Base-by-base conservation (phyloP, 768 basidiomycete genomes). In the Pulveroboletus sp. region DNA sequence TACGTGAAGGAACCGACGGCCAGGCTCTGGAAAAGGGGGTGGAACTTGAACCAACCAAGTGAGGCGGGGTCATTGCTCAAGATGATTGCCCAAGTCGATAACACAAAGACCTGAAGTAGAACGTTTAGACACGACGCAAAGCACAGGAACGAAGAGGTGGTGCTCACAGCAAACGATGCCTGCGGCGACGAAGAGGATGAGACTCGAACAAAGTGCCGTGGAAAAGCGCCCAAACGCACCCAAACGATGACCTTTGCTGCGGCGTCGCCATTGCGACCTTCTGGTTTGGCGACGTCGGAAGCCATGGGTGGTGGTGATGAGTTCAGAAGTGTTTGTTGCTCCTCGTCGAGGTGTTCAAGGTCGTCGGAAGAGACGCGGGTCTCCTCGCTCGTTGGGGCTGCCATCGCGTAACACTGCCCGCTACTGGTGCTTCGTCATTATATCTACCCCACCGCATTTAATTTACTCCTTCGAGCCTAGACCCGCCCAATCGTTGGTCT, bases 31-130 rank as follows among this genome's bases (percentile, higher is more conserved):
- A 88, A 63, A 0, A 78, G 64, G 0, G 86, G 86, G 60, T 89
- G 87, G 42, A 78, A 75, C 0, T 76, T 74, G 63, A 89, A 89
- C 82, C 80, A 86, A 2, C 80, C 79, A 1, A 74, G 60, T 0
- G 60, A 53, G 20, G 54, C 53, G 2, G 81, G 82, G 43, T 75
- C 50, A 39, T 73, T 80, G 55, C 57, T 66, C 32, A 82, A 53
- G 37, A 82, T 58, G 47, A 69, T 63, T 13, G 59, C 51, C 78
- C 80, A 83, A 4, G 79, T 77, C 7, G 73, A 32, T 3, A 65
- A 27, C 12, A 67, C 62, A 40, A 78, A 67, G 23, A 72, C 50
- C 80, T 82, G 27, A 19, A 40, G 17, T 6, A 26, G 23, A 12
- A n/a, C 11, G 30, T 54, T n/a, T 31, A 53, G 53, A 53, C 26